Percentiles rank a stretch among this genome's conserved stretches.
Evolutionary conservation across 2,329 filamentous ascomycete genomes (phyloP).

Genomic region (Colletotrichum noveboracense): DNA sequence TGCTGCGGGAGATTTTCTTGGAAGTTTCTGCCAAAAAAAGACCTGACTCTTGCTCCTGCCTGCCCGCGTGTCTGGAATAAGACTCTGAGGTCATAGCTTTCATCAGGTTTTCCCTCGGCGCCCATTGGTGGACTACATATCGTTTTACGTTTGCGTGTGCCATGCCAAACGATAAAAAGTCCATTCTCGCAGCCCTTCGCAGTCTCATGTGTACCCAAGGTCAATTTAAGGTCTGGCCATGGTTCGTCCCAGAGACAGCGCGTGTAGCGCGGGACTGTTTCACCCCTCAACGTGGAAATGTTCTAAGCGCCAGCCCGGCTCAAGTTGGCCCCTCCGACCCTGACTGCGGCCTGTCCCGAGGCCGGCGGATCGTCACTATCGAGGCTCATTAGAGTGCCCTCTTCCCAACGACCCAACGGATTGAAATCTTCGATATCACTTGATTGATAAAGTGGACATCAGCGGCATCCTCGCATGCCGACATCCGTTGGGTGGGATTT

Average conservation of each 20-base stretch:
- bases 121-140: neutral
- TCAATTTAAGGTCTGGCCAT: slow-evolving; percentile 9
- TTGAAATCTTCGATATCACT: neutral
- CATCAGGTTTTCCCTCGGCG: neutral
- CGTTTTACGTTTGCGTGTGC: neutral
- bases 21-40: slow-evolving; percentile 7
- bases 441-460: neutral
- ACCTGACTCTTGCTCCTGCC: neutral
- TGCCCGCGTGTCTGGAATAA: neutral
- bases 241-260: slow-evolving; percentile 17
- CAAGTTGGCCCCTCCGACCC: neutral
- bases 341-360: neutral
- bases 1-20: slow-evolving; percentile 15
- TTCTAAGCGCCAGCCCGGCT: neutral
- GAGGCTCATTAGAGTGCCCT: neutral
- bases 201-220: neutral
- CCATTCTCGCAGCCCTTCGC: neutral
- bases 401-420: neutral
- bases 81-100: slow-evolving; percentile 21
- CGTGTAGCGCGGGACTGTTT: neutral
- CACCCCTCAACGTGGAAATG: neutral
- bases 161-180: neutral
- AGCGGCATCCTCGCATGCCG: too few relatives aligned
- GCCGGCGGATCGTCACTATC: neutral
- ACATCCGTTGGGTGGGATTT: neutral